Evolutionary conservation across 345 rosid genomes (phyloP).

Genomic region (Microcos paniculata): DNA sequence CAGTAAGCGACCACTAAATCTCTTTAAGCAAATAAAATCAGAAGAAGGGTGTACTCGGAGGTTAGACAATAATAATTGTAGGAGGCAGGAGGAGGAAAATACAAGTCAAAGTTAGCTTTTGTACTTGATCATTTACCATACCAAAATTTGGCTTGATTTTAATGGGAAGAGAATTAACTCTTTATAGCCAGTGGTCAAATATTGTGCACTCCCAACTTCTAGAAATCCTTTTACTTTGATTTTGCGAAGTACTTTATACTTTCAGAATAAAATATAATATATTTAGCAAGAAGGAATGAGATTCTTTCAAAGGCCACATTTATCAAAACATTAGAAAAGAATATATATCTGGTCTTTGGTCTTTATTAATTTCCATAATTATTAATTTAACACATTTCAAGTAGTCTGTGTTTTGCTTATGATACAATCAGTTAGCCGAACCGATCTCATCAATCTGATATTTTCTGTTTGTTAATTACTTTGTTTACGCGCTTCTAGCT

Average conservation of each 20-base stretch:
- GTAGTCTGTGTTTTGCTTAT: background rate
- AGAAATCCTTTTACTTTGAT: background rate
- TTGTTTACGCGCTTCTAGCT: background rate
- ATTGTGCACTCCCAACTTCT: slow-evolving; percentile 4
- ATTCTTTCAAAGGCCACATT: background rate
- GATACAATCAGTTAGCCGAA: too few relatives aligned
- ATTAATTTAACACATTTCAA: background rate
- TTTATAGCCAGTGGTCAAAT: background rate
- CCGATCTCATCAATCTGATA: background rate
- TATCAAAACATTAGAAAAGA: background rate
- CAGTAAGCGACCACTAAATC: background rate
- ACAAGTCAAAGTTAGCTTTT: background rate
- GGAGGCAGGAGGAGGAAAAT: background rate
- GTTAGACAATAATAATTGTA: background rate
- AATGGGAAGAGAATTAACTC: slow-evolving; percentile 6
- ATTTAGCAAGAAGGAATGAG: background rate
- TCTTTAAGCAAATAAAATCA: background rate
- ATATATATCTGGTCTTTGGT: background rate
- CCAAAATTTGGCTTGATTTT: background rate
- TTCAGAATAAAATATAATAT: background rate
- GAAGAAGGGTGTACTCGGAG: background rate
- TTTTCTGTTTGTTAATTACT: background rate
- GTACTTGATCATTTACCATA: background rate
- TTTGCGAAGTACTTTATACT: background rate
- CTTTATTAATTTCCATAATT: background rate